Base-by-base conservation (phyloP, 331 rosid species). In the Rhamnella rubrinervis region DNA sequence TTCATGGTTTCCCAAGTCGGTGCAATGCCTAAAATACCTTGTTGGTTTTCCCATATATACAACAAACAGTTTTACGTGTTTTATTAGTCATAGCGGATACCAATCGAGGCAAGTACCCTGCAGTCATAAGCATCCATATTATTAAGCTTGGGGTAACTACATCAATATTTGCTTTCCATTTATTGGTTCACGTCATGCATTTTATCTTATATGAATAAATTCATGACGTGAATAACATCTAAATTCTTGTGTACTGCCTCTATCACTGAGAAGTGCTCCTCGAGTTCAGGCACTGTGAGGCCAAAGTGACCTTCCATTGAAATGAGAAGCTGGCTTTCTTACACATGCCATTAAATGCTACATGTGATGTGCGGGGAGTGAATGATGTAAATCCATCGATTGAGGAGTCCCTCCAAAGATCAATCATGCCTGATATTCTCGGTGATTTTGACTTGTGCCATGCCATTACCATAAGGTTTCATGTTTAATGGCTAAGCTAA, bases 401-500 rank as follows among this genome's bases (percentile, higher is more conserved):
- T 28, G 0, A 46, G n/a, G 52, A 11, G 16, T 4, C 49, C 15
- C 7, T 9, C 4, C 35, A 31, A 31, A 31, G 0, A 31, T 31
- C 19, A 53, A 66, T 59, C 28, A 26, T 26, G 49, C 72, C 8
- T 6, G 19, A 8, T 35, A 37, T 20, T 55, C 21, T 16, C 10
- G 39, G 38, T 55, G 64, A 17, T 31, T 41, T 2, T 63, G 12
- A 40, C 17, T 38, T 53, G 62, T 67, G 61, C 18, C 35, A 5
- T 6, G 50, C 12, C 51, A 12, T 17, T 39, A 18, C 38, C 61
- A 38, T 31, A 38, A 67, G 31, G 1, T 28, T 66, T 67, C 23
- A 52, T 67, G 20, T n/a, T 67, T 28, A 25, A 37, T 65, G 59
- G 39, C 61, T 53, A 53, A n/a, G 61, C 70, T 49, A 49, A 50